Base-by-base conservation (phyloP, 202 grass and related monocot genomes). In the Zizania palustris region DNA sequence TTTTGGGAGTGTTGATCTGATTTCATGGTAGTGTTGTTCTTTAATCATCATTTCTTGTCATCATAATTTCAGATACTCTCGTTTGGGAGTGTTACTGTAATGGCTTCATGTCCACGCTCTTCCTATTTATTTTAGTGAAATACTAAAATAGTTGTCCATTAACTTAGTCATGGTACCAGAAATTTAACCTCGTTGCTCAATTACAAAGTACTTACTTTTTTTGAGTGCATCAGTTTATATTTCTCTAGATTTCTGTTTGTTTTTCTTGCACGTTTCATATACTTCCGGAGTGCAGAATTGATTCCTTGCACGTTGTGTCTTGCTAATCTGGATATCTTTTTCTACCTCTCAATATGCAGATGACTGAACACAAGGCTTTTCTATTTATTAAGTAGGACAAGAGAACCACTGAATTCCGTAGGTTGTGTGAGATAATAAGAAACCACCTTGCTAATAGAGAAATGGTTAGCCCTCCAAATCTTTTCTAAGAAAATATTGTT, bases 381-480 rank as follows among this genome's bases (percentile, higher is more conserved):
- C 96, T 95, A 28, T 98, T 98, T 46, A 95, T 91, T 70, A 98
- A 98, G 80, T 85, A 91, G 55, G 95, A 98, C 60, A 98, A 98
- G 72, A 90, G 96, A 46, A 90, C 82, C 64, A 95, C 91, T 6
- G 96, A 98, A 82, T 95, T 95, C 73, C 88, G 92, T 60, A 92
- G 92, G 60, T 72, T 99, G 11, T 99, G 96, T 37, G 96, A 99
- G 79, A 99, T 96, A 5, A 99, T 99, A 62, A 87, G 89, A 50
- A 99, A 99, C 63, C 92, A 99, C 89, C 78, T 99, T 45, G 80
- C 80, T 63, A 90, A 77, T 83, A 88, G 75, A 88, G 91, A 90
- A 95, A 35, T 92, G 89, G 96, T 95, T 87, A 65, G 59, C 44
- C 60, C 54, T 64, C 36, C 4, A 71, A 59, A 54, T 28, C 9